Evolutionary conservation across 2,329 filamentous ascomycete genomes (phyloP).

Genomic region (Curvularia hawaiiensis): DNA sequence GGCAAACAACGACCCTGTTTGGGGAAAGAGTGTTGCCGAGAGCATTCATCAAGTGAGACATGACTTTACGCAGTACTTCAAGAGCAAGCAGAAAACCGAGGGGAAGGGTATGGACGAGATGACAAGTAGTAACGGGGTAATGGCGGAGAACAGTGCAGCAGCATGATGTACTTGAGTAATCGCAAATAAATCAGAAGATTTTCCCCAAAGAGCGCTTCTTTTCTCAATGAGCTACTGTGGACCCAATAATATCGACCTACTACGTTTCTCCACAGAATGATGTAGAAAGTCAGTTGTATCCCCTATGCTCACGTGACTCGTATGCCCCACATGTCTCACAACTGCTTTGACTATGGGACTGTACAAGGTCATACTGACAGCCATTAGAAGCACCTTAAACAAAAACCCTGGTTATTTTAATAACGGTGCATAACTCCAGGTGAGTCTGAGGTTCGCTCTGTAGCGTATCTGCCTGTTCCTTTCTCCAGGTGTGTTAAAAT

Average conservation of each 20-base stretch:
- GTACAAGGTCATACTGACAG: too few species aligned
- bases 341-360: too few species aligned
- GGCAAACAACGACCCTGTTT: constrained; percentile 37
- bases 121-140: constrained; percentile 1
- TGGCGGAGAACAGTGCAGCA: constrained; percentile 16
- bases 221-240: not conserved
- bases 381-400: too few species aligned
- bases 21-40: constrained; percentile 34
- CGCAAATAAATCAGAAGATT: not conserved
- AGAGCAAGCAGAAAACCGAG: constrained; percentile 27
- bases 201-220: not conserved
- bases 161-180: not conserved
- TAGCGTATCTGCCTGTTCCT: too few species aligned
- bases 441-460: too few species aligned
- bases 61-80: constrained; percentile 46
- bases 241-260: not conserved
- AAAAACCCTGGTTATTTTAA: too few species aligned
- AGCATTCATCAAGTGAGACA: constrained; percentile 37
- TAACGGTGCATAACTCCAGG: too few species aligned
- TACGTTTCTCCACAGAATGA: too few species aligned
- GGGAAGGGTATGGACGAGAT: constrained; percentile 10
- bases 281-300: too few species aligned
- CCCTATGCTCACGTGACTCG: too few species aligned
- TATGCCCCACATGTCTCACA: too few species aligned
- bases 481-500: too few species aligned